These are phyloP conservation scores for Xylaria palmicola DNA, from an alignment of 495 filamentous ascomycete genomes.

Conservation along the genomic window DNA sequence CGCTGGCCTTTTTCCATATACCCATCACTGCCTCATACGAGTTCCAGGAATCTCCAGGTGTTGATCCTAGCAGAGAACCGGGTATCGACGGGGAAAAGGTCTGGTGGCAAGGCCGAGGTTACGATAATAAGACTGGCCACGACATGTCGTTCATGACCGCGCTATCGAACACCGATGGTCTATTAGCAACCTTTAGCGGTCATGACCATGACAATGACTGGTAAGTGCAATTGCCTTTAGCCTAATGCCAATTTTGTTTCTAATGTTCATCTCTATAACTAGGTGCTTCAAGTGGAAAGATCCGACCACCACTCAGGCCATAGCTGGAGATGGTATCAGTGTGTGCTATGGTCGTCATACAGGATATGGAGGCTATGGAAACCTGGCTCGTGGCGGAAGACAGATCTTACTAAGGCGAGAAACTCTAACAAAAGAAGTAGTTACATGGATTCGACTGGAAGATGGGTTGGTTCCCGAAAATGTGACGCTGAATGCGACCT, in stretches of 20 bases:
- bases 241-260: slow-evolving; percentile 6
- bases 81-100: slow-evolving; percentile 54
- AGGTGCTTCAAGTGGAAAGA: slow-evolving; percentile 5
- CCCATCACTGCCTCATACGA: slow-evolving; percentile 49
- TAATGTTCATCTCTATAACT: not conserved
- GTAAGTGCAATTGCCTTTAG: slow-evolving; percentile 31
- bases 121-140: slow-evolving; percentile 17
- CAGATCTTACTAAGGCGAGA: not conserved
- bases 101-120: slow-evolving; percentile 28
- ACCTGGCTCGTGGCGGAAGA: slow-evolving; percentile 45
- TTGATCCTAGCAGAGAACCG: slow-evolving; percentile 36
- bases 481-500: slow-evolving; percentile 55
- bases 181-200: slow-evolving; percentile 55
- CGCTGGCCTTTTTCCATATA: slow-evolving; percentile 63
- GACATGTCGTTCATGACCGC: slow-evolving; percentile 46
- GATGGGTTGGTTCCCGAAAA: slow-evolving; percentile 42
- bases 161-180: slow-evolving; percentile 49
- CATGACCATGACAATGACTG: slow-evolving; percentile 62
- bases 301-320: not conserved
- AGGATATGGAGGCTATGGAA: slow-evolving; percentile 60
- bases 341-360: slow-evolving; percentile 58
- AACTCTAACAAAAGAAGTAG: slow-evolving; percentile 28
- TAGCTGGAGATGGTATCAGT: slow-evolving; percentile 18
- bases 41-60: slow-evolving; percentile 37
- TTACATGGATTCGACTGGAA: slow-evolving; percentile 60